Evolutionary conservation across 2,329 filamentous ascomycete genomes (phyloP), one percentile per base, ranked within the genome.

Genomic region (Lachnellula suecica): DNA sequence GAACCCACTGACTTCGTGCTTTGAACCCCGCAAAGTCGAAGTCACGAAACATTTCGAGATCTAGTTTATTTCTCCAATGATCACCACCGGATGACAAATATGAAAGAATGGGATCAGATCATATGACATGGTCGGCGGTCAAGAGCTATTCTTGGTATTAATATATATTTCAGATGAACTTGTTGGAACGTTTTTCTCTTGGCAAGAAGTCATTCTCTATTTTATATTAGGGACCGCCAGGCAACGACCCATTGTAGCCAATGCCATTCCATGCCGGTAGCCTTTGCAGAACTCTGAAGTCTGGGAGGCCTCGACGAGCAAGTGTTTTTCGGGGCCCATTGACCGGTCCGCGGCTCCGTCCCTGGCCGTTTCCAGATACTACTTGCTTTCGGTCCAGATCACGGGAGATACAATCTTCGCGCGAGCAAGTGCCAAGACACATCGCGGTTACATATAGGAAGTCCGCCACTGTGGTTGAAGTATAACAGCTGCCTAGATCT

Each of bases 141-240:
- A 7, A 31, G 27, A 15, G 34, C 34, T 5, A 9, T 37, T n/a
- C 10, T 17, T 10, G 34, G 8, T 17, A 37, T 37, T n/a, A 37
- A 37, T 37, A 9, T 43, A 55, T 41, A 37, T 42, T 51, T 49
- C 31, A 46, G 48, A 49, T 40, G 43, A 45, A 44, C 34, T 15
- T 22, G 27, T 29, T n/a, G 5, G n/a, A n/a, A n/a, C n/a, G n/a
- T n/a, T n/a, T n/a, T n/a, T n/a, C 11, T 29, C 45, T 52, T 55
- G 42, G 53, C 53, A 41, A 46, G 4, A 44, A 49, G 20, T 49
- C 44, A 49, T 45, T 41, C 37, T 40, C 29, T 46, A 23, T 13
- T 43, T 41, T 51, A 52, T 44, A 52, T 57, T 57, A 49, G 54
- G 41, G 25, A 41, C 40, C 23, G 40, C 31, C 20, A 31, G 20